phyloP scores from a whole-genome alignment of 805 yeast species.

The Priceomyces fermenticarens region DNA sequence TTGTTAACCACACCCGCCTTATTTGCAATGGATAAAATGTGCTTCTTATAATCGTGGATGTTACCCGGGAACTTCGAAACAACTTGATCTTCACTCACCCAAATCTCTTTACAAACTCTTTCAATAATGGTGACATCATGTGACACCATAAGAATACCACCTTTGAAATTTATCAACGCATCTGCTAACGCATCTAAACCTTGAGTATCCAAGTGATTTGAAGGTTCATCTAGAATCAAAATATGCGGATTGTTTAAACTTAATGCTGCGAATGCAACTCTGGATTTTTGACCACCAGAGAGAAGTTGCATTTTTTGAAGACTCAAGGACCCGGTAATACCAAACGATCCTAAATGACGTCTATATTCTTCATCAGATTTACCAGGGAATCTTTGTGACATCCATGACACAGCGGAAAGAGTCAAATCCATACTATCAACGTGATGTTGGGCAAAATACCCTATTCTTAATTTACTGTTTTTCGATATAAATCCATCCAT shows the following conservation, averaged over 20 bases:
- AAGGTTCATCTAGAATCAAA: slow-evolving; percentile 92
- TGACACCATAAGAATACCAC: slow-evolving; percentile 96
- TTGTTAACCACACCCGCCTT: slow-evolving; percentile 86
- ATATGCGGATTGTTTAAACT: slow-evolving; percentile 90
- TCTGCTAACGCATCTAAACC: slow-evolving; percentile 95
- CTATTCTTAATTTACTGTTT: slow-evolving; percentile 86
- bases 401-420: slow-evolving; percentile 89
- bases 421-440: slow-evolving; percentile 94
- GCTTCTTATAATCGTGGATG: slow-evolving; percentile 86
- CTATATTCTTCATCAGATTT: slow-evolving; percentile 95
- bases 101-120: slow-evolving; percentile 86
- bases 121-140: slow-evolving; percentile 94
- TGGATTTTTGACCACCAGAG: slow-evolving; percentile 97
- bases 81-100: slow-evolving; percentile 88
- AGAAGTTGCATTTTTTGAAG: slow-evolving; percentile 83
- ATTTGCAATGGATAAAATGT: slow-evolving; percentile 75
- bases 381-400: slow-evolving; percentile 87
- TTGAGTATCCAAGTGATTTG: slow-evolving; percentile 96
- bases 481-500: slow-evolving; percentile 72
- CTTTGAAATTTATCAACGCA: slow-evolving; percentile 83
- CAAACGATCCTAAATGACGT: slow-evolving; percentile 94
- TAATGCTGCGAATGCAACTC: slow-evolving; percentile 96
- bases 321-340: slow-evolving; percentile 92
- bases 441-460: slow-evolving; percentile 98
- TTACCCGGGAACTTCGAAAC: slow-evolving; percentile 78